These are phyloP conservation scores for Diddensiella caesifluorescens DNA, from an alignment of 805 yeast species.

Conservation along the genomic window DNA sequence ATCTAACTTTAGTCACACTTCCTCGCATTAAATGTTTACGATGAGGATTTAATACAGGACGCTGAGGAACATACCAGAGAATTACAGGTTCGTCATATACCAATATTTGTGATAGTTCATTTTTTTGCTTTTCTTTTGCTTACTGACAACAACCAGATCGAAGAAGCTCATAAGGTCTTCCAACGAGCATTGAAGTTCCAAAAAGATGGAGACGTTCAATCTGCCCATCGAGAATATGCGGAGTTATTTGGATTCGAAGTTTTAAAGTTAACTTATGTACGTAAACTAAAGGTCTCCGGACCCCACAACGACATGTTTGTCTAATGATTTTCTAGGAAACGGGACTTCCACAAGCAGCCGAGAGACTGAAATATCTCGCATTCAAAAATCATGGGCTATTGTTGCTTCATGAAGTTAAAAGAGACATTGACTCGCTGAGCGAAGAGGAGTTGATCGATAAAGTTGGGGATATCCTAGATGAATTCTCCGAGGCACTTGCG, in stretches of 20 bases:
- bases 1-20: constrained; percentile 67
- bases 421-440: constrained; percentile 28
- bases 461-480: constrained; percentile 48
- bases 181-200: constrained; percentile 66
- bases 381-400: constrained; percentile 79
- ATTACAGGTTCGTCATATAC: constrained; percentile 47
- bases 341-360: constrained; percentile 60
- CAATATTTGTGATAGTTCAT: not conserved
- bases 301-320: too few species aligned
- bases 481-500: constrained; percentile 53
- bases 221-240: constrained; percentile 53
- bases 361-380: constrained; percentile 67
- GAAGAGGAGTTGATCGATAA: constrained; percentile 28
- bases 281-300: too few species aligned
- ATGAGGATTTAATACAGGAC: constrained; percentile 61
- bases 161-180: constrained; percentile 73
- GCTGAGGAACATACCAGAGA: constrained; percentile 90
- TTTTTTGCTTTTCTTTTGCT: not conserved
- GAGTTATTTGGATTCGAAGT: constrained; percentile 66
- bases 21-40: constrained; percentile 71
- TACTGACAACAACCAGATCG: constrained; percentile 37
- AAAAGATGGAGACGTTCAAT: constrained; percentile 41
- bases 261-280: constrained; percentile 33
- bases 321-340: constrained; percentile 16
- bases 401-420: constrained; percentile 41